Percentiles rank a stretch among this genome's conserved stretches.
phyloP scores from a whole-genome alignment of 2,329 filamentous ascomycete genomes.

The Diplodia sapinea region DNA sequence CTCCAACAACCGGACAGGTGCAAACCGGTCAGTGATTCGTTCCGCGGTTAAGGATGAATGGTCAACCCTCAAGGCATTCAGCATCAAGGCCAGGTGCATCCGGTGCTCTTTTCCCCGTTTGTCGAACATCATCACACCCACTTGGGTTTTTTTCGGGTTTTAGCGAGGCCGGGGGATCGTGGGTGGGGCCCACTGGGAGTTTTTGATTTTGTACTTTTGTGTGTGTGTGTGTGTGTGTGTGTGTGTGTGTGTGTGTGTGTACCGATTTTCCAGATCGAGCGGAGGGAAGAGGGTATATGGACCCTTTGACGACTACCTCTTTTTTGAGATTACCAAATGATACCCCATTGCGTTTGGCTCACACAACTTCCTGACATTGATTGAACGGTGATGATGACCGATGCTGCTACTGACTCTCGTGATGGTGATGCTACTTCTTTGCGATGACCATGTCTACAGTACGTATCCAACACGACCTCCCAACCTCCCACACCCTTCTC shows the following conservation, averaged over 20 bases:
- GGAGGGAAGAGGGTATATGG: conserved; percentile 19
- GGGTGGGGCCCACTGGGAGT: background rate
- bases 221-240: too few relatives aligned
- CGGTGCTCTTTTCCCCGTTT: conserved; percentile 15
- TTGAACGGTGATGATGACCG: too few relatives aligned
- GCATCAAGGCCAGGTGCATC: background rate
- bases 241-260: too few relatives aligned
- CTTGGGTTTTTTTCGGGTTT: conserved; percentile 9
- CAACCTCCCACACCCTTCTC: too few relatives aligned
- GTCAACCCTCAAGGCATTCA: background rate
- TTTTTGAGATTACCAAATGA: background rate
- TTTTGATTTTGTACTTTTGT: background rate
- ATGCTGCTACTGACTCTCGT: too few relatives aligned
- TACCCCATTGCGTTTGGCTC: background rate
- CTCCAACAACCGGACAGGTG: background rate
- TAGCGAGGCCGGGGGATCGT: conserved; percentile 10
- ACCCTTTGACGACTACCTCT: background rate
- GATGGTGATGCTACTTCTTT: too few relatives aligned
- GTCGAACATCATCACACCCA: background rate
- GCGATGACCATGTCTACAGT: too few relatives aligned
- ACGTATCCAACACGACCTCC: too few relatives aligned
- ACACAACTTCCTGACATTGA: background rate
- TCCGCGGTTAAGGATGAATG: background rate
- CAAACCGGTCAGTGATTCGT: background rate
- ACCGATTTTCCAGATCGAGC: background rate